Base-by-base conservation (phyloP, 129 eudicot genomes). In the Erigeron canadensis region DNA sequence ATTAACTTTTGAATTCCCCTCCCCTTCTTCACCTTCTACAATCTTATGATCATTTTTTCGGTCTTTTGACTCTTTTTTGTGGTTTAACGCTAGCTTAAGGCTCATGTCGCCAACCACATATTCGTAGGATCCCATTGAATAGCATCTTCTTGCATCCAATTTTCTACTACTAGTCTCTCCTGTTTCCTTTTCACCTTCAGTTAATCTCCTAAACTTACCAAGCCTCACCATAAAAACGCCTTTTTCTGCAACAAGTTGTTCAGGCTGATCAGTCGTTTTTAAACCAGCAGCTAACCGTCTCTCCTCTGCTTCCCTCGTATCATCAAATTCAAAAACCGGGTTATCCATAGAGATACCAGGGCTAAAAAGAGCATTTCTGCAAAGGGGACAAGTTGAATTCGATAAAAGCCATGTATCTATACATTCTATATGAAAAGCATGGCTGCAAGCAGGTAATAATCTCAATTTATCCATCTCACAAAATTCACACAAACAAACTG, bases 91-190 rank as follows among this genome's bases (percentile, higher is more conserved):
- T 71, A 91, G 85, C 65, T 78, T 75, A n/a, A 91, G 88, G 8
- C 79, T 73, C 12, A 83, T 57, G 71, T 86, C 85, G 68, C 87
- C 90, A 53, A 82, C 96, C 56, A 91, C 89, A 63, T 91, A 91
- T 53, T 88, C 92, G 84, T 91, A 91, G 1, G 97, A 88, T 59
- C 97, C 96, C 97, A 91, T 82, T 7, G 97, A 91, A 71, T 80
- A 91, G 63, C 97, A 91, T 74, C 97, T 86, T 71, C 97, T 84
- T 17, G 96, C 96, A 65, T 91, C 97, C 85, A 91, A 65, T 63
- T 80, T 88, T 76, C 92, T 88, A 62, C 88, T 91, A 77, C 96
- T 91, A 64, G 85, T 84, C 81, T 81, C 86, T 42, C 60, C 80
- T 15, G 46, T 68, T 13, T 71, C 64, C 12, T 61, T 60, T 42